Evolutionary conservation across 345 rosid genomes (phyloP).

Genomic region (Bretschneidera sinensis): DNA sequence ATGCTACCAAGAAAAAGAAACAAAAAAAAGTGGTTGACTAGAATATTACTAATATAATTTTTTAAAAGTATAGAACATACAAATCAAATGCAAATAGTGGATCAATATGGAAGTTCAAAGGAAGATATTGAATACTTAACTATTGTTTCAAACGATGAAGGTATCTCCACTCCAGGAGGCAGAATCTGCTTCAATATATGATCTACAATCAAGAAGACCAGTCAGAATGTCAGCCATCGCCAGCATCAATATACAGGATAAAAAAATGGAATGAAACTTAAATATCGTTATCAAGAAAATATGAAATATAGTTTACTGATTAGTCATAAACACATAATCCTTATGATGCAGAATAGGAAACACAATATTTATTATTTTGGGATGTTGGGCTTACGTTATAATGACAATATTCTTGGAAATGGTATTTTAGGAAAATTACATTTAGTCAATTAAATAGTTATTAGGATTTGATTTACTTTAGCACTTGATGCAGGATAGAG

Average conservation of each 20-base stretch:
- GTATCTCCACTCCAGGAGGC: constrained; percentile 84
- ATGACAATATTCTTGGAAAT: too few relatives aligned
- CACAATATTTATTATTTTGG: too few relatives aligned
- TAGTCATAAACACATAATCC: background rate
- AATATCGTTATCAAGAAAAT: too few relatives aligned
- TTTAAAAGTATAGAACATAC: too few relatives aligned
- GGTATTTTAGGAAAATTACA: too few relatives aligned
- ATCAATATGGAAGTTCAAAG: background rate
- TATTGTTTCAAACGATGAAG: constrained; percentile 94
- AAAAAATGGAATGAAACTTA: background rate
- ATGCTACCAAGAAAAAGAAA: background rate
- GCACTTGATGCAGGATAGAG: too few relatives aligned
- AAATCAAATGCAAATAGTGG: constrained; percentile 9
- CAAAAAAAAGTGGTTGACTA: background rate
- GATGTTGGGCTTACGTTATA: too few relatives aligned
- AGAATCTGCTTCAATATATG: constrained; percentile 82
- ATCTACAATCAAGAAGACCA: constrained; percentile 41
- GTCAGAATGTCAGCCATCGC: constrained; percentile 15
- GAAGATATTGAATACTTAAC: constrained; percentile 50
- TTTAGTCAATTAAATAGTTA: too few relatives aligned
- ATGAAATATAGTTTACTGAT: background rate
- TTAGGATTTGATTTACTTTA: too few relatives aligned
- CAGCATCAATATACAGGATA: background rate
- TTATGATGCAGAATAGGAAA: too few relatives aligned
- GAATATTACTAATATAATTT: too few relatives aligned